A percentile compares a stretch with the other conserved stretches of the same genome.
phyloP scores from a whole-genome alignment of 2,329 filamentous ascomycete species.

The Stachybotrys elegans region DNA sequence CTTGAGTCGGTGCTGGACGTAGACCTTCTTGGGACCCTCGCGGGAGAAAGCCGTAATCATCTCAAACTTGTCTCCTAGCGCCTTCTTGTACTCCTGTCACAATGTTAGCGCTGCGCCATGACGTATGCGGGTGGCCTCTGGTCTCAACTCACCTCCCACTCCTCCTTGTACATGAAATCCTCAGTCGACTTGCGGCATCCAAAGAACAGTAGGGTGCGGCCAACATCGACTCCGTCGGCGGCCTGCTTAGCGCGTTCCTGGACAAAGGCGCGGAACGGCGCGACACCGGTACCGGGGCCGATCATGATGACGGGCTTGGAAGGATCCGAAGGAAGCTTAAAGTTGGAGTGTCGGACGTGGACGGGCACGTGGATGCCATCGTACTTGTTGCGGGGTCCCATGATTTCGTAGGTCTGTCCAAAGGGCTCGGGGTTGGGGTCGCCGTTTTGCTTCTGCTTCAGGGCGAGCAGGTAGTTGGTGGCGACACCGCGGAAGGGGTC shows the following conservation, averaged over 20 bases:
- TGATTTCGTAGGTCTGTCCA: slow-evolving; percentile 80
- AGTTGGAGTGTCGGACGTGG: slow-evolving; percentile 96
- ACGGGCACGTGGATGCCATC: slow-evolving; percentile 92
- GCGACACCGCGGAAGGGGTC: slow-evolving; percentile 88
- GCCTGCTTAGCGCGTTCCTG: slow-evolving; percentile 87
- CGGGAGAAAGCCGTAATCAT: slow-evolving; percentile 95
- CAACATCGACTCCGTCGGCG: slow-evolving; percentile 74
- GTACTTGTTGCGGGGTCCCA: slow-evolving; percentile 92
- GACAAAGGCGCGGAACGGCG: slow-evolving; percentile 91
- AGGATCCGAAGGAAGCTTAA: slow-evolving; percentile 95
- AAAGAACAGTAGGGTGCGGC: slow-evolving; percentile 87
- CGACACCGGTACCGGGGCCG: slow-evolving; percentile 92
- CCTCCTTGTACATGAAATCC: slow-evolving; percentile 86
- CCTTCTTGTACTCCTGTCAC: slow-evolving; percentile 70
- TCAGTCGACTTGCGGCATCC: slow-evolving; percentile 84
- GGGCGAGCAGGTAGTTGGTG: slow-evolving; percentile 90
- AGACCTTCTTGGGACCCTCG: slow-evolving; percentile 81
- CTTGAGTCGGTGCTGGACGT: slow-evolving; percentile 89
- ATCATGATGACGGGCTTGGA: slow-evolving; percentile 93
- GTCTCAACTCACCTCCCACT: slow-evolving; percentile 74
- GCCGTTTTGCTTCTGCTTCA: slow-evolving; percentile 95
- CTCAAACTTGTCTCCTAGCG: slow-evolving; percentile 82
- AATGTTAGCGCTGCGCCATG: slow-evolving; percentile 18
- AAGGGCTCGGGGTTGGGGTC: slow-evolving; percentile 77
- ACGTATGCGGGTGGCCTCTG: not conserved